phyloP scores from a whole-genome alignment of 2,329 filamentous ascomycete species.

The Ascosphaera apis region DNA sequence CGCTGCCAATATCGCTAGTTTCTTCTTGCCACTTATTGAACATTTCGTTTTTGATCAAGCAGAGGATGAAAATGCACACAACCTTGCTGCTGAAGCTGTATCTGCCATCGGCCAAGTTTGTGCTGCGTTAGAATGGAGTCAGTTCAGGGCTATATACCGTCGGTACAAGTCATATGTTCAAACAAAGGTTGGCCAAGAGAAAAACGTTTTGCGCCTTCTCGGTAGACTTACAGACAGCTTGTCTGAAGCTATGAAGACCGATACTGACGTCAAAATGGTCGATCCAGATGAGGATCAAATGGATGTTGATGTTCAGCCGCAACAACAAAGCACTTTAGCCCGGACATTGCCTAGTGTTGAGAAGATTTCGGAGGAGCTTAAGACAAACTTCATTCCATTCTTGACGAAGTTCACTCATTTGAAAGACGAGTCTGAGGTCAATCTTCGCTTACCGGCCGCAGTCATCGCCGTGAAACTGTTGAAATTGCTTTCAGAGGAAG shows the following conservation, averaged over 20 bases:
- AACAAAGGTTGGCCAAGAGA: slow-evolving; percentile 61
- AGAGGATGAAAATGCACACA: slow-evolving; percentile 56
- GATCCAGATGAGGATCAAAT: slow-evolving; percentile 7
- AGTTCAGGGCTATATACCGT: slow-evolving; percentile 65
- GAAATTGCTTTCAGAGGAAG: slow-evolving; percentile 49
- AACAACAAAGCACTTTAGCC: slow-evolving; percentile 27
- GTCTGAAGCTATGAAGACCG: slow-evolving; percentile 26
- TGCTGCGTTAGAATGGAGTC: slow-evolving; percentile 63
- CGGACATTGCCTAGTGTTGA: slow-evolving; percentile 41
- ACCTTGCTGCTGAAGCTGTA: slow-evolving; percentile 69
- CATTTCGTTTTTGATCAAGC: slow-evolving; percentile 76
- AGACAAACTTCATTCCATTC: slow-evolving; percentile 52
- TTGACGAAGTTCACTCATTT: slow-evolving; percentile 71
- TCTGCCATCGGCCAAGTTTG: slow-evolving; percentile 53
- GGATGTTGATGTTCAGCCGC: slow-evolving; percentile 11
- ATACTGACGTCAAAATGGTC: slow-evolving; percentile 6
- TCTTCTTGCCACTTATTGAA: slow-evolving; percentile 78
- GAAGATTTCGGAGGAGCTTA: slow-evolving; percentile 50
- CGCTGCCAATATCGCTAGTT: slow-evolving; percentile 58
- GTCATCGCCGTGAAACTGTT: slow-evolving; percentile 75
- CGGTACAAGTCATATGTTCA: slow-evolving; percentile 65
- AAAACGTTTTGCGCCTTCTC: slow-evolving; percentile 62
- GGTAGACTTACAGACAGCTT: slow-evolving; percentile 63
- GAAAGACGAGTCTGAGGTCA: slow-evolving; percentile 87
- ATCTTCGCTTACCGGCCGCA: slow-evolving; percentile 72